Base-by-base conservation (phyloP, 31 red algal genomes). In the Porphyra umbilicalis region DNA sequence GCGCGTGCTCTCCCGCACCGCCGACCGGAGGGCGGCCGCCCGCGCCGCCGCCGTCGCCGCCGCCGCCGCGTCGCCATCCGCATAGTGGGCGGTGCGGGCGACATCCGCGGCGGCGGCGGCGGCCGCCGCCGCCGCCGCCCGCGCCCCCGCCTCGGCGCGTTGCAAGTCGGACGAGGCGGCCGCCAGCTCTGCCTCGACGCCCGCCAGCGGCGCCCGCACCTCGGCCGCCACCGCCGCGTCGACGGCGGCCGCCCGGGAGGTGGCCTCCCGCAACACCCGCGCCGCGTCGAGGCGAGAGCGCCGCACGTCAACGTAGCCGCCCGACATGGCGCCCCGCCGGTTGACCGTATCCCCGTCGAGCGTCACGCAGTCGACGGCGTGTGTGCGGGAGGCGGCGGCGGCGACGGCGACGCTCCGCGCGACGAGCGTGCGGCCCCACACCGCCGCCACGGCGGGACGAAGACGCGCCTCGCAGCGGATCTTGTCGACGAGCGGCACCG, bases 281-380 rank as follows among this genome's bases (percentile, higher is more conserved):
- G 90, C 86, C 35, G 97, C 88, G 76, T 91, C 92, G 20, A 99
- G 88, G 10, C 93, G 84, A 29, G 79, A 85, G 30, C 88, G 86
- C 35, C 77, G 80, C 71, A 79, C 67, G 84, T 99, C 93, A 32
- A 90, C 82, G 78, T 88, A 96, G 35, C 97, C 97, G 33, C 97
- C 97, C 18, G 84, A 76, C 91, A 99, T 95, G 34, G 94, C 97
- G 18, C 97, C 97, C 67, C 89, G 88, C 71, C 79, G 80, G 84
- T 96, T 99, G 35, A 95, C 93, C 38, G 83, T 89, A 80, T 99
- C 97, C 35, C 97, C 93, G 31, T 99, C 97, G 35, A 99, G 76
- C 35, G 97, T 99, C 32, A 99, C 92, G 74, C 93, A 95, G 79
- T 95, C 89, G 10, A 96, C 91, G 10, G 79, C 84, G 75, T 92